Conservation (phyloP, 2,329 filamentous ascomycete genomes). For the Hypocrella siamensis region DNA sequence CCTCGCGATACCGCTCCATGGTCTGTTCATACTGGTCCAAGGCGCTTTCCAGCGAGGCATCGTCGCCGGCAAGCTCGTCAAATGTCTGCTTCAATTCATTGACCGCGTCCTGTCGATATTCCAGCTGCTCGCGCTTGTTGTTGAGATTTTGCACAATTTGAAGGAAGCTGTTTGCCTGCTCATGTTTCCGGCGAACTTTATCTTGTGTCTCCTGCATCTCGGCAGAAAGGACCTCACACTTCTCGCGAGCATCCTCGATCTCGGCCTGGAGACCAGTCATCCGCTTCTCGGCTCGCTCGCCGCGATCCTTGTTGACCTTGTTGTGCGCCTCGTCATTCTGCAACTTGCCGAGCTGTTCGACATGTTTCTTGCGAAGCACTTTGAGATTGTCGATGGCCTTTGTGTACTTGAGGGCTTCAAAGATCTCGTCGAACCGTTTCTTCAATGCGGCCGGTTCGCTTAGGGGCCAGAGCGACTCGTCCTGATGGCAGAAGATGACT, state of each 20-base stretch:
- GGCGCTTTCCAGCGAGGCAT: constrained; percentile 56
- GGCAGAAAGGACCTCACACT: constrained; percentile 39
- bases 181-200: constrained; percentile 49
- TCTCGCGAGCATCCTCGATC: constrained; percentile 43
- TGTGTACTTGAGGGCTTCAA: constrained; percentile 91
- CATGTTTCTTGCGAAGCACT: constrained; percentile 66
- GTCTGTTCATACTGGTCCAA: constrained; percentile 66
- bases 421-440: constrained; percentile 93
- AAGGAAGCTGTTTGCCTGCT: constrained; percentile 58
- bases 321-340: constrained; percentile 63
- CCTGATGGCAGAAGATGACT: constrained; percentile 97
- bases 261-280: constrained; percentile 49
- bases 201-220: constrained; percentile 45
- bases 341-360: constrained; percentile 54
- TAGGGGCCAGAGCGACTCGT: constrained; percentile 94
- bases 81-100: constrained; percentile 56
- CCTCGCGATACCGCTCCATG: constrained; percentile 47
- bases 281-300: constrained; percentile 53
- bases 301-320: constrained; percentile 73
- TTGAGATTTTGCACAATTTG: constrained; percentile 60
- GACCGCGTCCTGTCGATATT: constrained; percentile 54
- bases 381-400: constrained; percentile 97
- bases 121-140: constrained; percentile 60
- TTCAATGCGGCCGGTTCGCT: constrained; percentile 76
- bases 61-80: constrained; percentile 62